These are phyloP conservation scores for Paecilomyces formosus DNA, from an alignment of 2,329 filamentous ascomycete species.

Conservation along the genomic window DNA sequence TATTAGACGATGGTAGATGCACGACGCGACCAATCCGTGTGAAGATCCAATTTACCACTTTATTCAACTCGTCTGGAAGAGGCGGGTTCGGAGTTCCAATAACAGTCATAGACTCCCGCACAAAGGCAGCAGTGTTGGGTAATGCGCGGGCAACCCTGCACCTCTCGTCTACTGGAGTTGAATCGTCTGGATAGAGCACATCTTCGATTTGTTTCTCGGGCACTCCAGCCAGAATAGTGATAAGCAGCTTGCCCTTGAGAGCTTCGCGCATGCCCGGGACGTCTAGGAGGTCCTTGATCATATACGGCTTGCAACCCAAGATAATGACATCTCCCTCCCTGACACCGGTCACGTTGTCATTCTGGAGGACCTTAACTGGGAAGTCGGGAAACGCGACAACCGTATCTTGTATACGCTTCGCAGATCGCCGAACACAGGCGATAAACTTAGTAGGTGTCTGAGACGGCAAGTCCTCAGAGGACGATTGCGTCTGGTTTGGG, in stretches of 20 bases:
- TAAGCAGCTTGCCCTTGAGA: slow-evolving; percentile 69
- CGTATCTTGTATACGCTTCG: slow-evolving; percentile 58
- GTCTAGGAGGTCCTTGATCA: slow-evolving; percentile 60
- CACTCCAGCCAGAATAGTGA: slow-evolving; percentile 74
- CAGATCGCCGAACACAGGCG: slow-evolving; percentile 68
- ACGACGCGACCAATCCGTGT: slow-evolving; percentile 41
- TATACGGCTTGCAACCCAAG: slow-evolving; percentile 73
- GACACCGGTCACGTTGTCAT: slow-evolving; percentile 63
- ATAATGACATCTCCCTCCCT: slow-evolving; percentile 65
- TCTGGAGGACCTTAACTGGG: slow-evolving; percentile 59
- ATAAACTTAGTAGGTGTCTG: slow-evolving; percentile 68
- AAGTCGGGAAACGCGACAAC: slow-evolving; percentile 54
- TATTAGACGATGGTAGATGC: slow-evolving; percentile 43
- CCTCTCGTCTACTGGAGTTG: slow-evolving; percentile 21
- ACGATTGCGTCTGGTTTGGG: neutral
- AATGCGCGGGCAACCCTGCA: slow-evolving; percentile 65
- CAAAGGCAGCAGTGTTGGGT: slow-evolving; percentile 75
- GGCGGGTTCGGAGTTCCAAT: slow-evolving; percentile 53
- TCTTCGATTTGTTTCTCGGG: slow-evolving; percentile 60
- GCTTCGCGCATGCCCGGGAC: slow-evolving; percentile 64
- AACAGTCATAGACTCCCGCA: slow-evolving; percentile 76
- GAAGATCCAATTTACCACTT: slow-evolving; percentile 52
- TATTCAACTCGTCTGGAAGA: slow-evolving; percentile 33
- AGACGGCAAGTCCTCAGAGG: slow-evolving; percentile 16
- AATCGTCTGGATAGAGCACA: slow-evolving; percentile 52